Evolutionary conservation across 163 green algal genomes (phyloP), one percentile per base, ranked within the genome.

Genomic region (Scenedesmus sp.): DNA sequence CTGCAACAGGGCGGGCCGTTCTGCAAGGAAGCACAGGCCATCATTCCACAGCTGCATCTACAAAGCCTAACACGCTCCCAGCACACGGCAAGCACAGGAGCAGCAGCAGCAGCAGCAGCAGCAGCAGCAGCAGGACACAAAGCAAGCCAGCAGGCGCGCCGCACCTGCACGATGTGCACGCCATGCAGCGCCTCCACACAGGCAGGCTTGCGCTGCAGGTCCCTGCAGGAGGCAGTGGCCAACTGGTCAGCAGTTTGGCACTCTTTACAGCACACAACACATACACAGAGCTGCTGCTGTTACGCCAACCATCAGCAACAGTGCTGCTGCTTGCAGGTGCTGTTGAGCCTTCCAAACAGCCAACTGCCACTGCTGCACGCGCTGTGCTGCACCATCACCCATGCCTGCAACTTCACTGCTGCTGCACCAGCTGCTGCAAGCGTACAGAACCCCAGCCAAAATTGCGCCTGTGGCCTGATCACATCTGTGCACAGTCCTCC

Each of bases 151-250:
- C 52, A 15, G 7, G 82, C 46, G 15, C 52, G 10, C 34, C 82
- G 0, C 88, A 95, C 93, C 94, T 98, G 96, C 64, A 96, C 91
- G 16, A 98, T 95, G 13, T 85, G 92, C 34, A 96, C 91, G 23
- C 95, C 96, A 55, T 93, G 91, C 73, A 98, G 94, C 16, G 93
- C 96, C 20, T 91, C 52, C 86, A 99, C 91, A 3, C 93, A 92
- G 82, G 93, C 82, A 7, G 97, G 97, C 91, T 98, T 98, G 73
- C 82, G 87, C 76, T 95, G 93, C 4, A 46, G 34, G 10, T 20
- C 64, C 3, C 91, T 93, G 55, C 4, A 23, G 13, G 70, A 23
- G 46, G 70, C 70, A 79, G 70, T 23, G 46, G 70, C 70, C 46
- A 20, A 23, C 46, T 23, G 2, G 18, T 16, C 9, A 70, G 10